Base-by-base conservation (phyloP, 768 basidiomycete species). In the Boletus coccyginus region DNA sequence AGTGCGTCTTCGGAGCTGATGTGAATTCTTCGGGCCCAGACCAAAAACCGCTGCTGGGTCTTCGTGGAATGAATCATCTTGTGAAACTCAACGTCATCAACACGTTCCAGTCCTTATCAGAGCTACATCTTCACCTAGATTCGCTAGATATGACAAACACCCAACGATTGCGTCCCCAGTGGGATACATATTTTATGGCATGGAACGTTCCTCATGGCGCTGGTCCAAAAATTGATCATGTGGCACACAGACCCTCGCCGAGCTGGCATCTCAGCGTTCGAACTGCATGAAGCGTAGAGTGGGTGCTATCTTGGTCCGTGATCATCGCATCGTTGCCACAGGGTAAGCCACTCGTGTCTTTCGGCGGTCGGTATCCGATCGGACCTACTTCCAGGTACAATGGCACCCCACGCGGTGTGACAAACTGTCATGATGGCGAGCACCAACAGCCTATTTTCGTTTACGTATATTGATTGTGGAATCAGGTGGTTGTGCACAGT, bases 111-210 rank as follows among this genome's bases (percentile, higher is more conserved):
- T 74, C 77, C 32, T 55, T 87, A 16, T 56, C 74, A n/a, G 75
- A 75, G 5, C 73, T 98, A 1, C 74, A 86, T 62, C 60, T 66
- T 13, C 77, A 95, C 65, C 74, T 98, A 11, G 86, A 90, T 56
- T 66, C 74, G 3, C 62, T 96, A 40, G 77, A 95, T 67, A 70
- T 98, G 8, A 66, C 86, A 35, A 81, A 94, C 66, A 73, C 80
- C 2, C 86, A 90, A 63, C 83, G 92, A 53, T 72, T 97, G 31
- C 79, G 96, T 46, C 96, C 96, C 3, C 80, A 82, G 16, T 98
- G 96, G 96, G 96, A 98, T 69, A 84, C 87, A 0, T 98, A 98
- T 72, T 98, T 98, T 71, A 98, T 98, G 96, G 93, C 89, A 56
- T 56, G 80, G 53, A 27, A 44, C 43, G 35, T 48, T 56, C 46